Base-by-base conservation (phyloP, 75 land plant species). In the Adiantum capillusveneris region DNA sequence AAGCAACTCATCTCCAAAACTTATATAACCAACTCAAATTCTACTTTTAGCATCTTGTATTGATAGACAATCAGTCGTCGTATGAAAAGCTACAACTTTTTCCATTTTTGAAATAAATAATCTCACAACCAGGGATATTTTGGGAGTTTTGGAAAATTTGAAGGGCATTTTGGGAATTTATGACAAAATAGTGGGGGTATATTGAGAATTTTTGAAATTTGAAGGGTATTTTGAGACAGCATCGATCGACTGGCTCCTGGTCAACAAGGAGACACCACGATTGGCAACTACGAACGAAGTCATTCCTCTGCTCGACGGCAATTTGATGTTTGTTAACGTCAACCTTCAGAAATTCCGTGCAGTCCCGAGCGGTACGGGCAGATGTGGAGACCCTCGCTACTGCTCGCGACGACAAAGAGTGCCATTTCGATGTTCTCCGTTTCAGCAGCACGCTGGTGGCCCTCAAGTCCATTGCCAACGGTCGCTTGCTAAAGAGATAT, bases 291-390 rank as follows among this genome's bases (percentile, higher is more conserved):
- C 42, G 9, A 46, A 58, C 18, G 44, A 58, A 21, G 22, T 58
- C 22, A 31, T 37, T 14, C 60, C 24, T 30, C 60, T 58, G 7
- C 60, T 36, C 9, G 37, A 58, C 42, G 60, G 60, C 39, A 58
- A 58, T 21, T 27, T 34, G 11, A 20, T 20, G 60, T 9, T 58
- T 20, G 7, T 30, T 17, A 58, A 58, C 42, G 43, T 58, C 20
- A 58, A 37, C 25, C 31, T 22, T 21, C 12, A 22, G 31, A 58
- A 58, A n/a, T 58, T 31, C 60, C 31, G 60, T 7, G 31, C 17
- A 58, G 60, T 31, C 24, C 39, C 43, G 31, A 58, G 11, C 31
- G 60, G 60, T 34, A 34, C 31, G 60, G 60, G 60, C 60, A 20
- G 60, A 58, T 21, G 31, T 29, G 18, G 36, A 5, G 1, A 19